Evolutionary conservation across 73 alveolate species (phyloP), one percentile per base, ranked within the genome.

Genomic region (Stentor coeruleus): DNA sequence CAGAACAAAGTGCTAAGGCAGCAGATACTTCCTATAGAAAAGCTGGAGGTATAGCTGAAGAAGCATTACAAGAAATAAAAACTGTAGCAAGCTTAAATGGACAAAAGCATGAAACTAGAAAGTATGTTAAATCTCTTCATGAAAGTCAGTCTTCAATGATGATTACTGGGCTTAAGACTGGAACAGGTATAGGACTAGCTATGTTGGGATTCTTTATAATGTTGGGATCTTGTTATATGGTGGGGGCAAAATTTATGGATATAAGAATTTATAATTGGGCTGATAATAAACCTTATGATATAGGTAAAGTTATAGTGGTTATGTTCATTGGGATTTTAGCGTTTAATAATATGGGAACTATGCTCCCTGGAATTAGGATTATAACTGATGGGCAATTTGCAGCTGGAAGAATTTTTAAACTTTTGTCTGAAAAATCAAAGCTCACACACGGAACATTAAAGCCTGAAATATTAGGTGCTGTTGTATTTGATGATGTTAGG

Each of bases 21-120:
- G 36, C 83, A 41, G 58, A 59, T 33, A 39, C 81, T 83, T 58
- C 76, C 55, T 91, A 88, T 84, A 87, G 82, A n/a, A 66, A 84
- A 38, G 86, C 90, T 35, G 93, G 92, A 2, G 89, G 92, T 26
- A 74, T 82, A 31, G 93, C 96, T 30, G 94, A 91, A 58, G 86
- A 91, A 85, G 93, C 93, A 1, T 81, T 91, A 36, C 76, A 88
- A 41, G 90, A 92, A 3, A 85, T 91, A 55, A 91, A 85, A 85
- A 86, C 91, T 1, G 96, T 91, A 3, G 85, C 81, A 0, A 89
- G 91, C 40, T 81, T 42, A 40, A 85, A 86, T 38, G 83, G 83
- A 2, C 72, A 75, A 38, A 40, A 35, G 26, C 83, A 75, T 39
- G 83, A 75, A 2, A 35, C 59, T 2, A 75, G 39, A 40, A 37